Base-by-base conservation (phyloP, 2,329 filamentous ascomycete species). In the Monilinia polystroma region DNA sequence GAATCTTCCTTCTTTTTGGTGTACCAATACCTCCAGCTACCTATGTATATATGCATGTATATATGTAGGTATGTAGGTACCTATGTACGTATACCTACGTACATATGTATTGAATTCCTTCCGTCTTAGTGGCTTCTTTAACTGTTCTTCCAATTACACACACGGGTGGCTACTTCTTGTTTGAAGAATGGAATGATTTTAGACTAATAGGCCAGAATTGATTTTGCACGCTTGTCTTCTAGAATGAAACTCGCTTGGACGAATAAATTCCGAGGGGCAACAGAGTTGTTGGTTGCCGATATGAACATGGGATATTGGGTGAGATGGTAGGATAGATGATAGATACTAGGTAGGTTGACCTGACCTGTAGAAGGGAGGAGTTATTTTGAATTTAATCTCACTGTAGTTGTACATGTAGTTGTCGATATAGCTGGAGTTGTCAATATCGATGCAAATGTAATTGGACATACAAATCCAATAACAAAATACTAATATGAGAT, bases 161-260 rank as follows among this genome's bases (percentile, higher is more conserved):
- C 41, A 47, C 41, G 26, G 38, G 16, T 58, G 41, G 43, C 26
- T 26, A n/a, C 56, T 32, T 29, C 18, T n/a, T 18, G 56, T n/a
- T 14, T n/a, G 41, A 59, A 47, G 56, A 47, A 32, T n/a, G 38
- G 38, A 41, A 41, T 41, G 11, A 41, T 41, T 14, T 1, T 41
- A 12, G 4, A 11, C 38, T 11, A 32, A 35, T 23, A 32, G 41
- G 56, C 47, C 41, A 47, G 14, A 8, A n/a, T 47, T 14, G 38
- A 14, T 14, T 41, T 14, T 35, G 56, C 10, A 6, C 41, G 23
- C 23, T 29, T 45, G 38, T 45, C 6, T 14, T 14, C 23, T 29
- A 32, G 56, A 45, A 47, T 20, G 29, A 49, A 35, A 35, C 20
- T 59, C 57, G 57, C 57, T 59, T 59, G 43, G 12, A 3, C 32